Evolutionary conservation across 1,139 yeast species (phyloP).

Genomic region (Debaryomycetaceae sp.): DNA sequence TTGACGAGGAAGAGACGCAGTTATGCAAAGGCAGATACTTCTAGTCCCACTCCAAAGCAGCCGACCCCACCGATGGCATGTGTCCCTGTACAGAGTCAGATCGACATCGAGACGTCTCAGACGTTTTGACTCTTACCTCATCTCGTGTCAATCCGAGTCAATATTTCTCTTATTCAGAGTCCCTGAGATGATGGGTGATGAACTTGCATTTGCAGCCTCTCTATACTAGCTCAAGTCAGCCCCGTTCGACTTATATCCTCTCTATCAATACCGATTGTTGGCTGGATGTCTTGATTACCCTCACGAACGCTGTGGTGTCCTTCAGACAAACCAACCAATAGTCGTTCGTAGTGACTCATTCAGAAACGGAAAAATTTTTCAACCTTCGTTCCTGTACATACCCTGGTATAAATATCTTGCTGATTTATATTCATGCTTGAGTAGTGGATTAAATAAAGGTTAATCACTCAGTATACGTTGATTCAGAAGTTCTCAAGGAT

Average conservation of each 20-base stretch:
- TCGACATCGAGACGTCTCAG: not conserved
- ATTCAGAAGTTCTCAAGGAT: not conserved
- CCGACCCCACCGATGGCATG: not conserved
- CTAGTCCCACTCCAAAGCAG: no score
- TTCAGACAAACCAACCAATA: not conserved
- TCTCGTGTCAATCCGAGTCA: not conserved
- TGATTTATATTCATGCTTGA: not conserved
- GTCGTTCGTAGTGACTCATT: constrained; percentile 1
- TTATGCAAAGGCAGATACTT: no score
- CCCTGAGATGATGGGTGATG: not conserved
- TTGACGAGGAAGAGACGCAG: no score
- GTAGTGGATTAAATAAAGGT: not conserved
- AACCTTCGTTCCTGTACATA: not conserved
- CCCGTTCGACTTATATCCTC: no score
- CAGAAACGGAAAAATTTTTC: constrained; percentile 1
- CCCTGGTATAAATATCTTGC: no score
- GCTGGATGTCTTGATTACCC: no score
- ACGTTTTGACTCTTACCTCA: constrained; percentile 1
- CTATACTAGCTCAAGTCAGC: no score
- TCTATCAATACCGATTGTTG: no score
- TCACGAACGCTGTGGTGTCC: no score
- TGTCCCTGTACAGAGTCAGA: not conserved
- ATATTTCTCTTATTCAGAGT: not conserved
- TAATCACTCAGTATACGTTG: not conserved
- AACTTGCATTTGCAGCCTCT: not conserved